phyloP scores from a whole-genome alignment of 2,329 filamentous ascomycete species.

The Elsinoe arachidis region DNA sequence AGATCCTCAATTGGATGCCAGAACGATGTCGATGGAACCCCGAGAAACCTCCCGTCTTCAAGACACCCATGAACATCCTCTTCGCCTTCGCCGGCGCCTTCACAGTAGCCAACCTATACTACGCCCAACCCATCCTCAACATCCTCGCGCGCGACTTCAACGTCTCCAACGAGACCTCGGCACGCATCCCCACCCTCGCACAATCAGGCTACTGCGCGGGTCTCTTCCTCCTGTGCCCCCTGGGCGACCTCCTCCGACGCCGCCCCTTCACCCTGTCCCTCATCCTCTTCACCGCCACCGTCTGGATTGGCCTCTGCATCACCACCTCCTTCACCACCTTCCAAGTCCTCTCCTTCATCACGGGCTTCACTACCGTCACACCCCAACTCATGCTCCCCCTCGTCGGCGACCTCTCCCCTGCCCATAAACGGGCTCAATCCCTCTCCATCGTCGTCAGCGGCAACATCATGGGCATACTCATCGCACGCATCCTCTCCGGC shows the following conservation, averaged over 20 bases:
- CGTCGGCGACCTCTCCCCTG: conserved; percentile 67
- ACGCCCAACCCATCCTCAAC: conserved; percentile 71
- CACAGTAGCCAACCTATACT: conserved; percentile 74
- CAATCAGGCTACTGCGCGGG: conserved; percentile 73
- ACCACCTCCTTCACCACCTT: conserved; percentile 59
- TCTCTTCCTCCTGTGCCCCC: conserved; percentile 63
- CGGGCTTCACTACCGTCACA: conserved; percentile 70
- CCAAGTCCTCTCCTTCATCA: conserved; percentile 61
- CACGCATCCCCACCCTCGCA: conserved; percentile 63
- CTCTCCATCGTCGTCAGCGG: conserved; percentile 69
- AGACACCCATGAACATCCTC: conserved; percentile 58
- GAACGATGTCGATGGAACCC: conserved; percentile 60
- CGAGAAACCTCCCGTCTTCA: conserved; percentile 58
- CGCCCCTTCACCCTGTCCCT: conserved; percentile 61
- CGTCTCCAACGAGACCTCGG: conserved; percentile 59
- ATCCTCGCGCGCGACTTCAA: conserved; percentile 62
- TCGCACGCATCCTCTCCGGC: conserved; percentile 67
- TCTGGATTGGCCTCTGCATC: conserved; percentile 62
- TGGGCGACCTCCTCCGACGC: conserved; percentile 61
- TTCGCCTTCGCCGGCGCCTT: conserved; percentile 59
- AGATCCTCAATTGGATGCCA: conserved; percentile 50
- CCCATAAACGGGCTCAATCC: conserved; percentile 57
- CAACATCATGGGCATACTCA: conserved; percentile 63
- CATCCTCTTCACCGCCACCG: conserved; percentile 54
- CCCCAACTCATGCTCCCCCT: conserved; percentile 68